Conservation (phyloP, 139 green algal species). For the Tetraselmis chui region DNA sequence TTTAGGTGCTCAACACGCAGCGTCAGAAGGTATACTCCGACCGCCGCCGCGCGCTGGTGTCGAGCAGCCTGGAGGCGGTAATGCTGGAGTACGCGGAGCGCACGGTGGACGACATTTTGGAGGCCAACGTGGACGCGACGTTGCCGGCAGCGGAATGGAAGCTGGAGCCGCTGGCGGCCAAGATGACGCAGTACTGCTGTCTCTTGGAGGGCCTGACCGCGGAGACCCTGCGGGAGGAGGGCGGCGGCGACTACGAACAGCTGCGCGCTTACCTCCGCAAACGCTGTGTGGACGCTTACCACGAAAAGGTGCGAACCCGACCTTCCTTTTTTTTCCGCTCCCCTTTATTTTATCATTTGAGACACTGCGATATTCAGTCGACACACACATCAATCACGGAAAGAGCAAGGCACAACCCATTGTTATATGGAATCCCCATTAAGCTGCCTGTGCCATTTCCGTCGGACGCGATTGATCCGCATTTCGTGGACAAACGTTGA, state of each 20-base stretch:
- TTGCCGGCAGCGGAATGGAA: constrained; percentile 67
- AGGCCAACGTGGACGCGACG: constrained; percentile 82
- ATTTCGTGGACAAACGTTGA: no score
- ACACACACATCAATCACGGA: no score
- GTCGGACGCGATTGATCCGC: no score
- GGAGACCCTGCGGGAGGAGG: constrained; percentile 21
- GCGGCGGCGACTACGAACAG: constrained; percentile 54
- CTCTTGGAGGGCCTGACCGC: constrained; percentile 67
- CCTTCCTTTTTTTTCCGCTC: no score
- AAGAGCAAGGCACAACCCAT: no score
- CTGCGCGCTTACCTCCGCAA: constrained; percentile 58
- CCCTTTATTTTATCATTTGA: no score
- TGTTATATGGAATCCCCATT: no score
- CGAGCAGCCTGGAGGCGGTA: constrained; percentile 47
- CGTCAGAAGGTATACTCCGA: constrained; percentile 89
- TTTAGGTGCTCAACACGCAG: constrained; percentile 83
- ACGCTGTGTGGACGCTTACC: constrained; percentile 60
- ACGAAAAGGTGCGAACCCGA: constrained; percentile 54
- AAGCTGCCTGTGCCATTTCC: no score
- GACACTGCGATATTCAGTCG: no score
- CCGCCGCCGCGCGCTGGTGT: constrained; percentile 68
- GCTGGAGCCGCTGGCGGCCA: constrained; percentile 73
- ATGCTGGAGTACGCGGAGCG: constrained; percentile 92
- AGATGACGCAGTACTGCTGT: constrained; percentile 94
- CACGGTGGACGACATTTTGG: constrained; percentile 95